These are phyloP conservation scores for Colletotrichum somersetense DNA, from an alignment of 2,329 filamentous ascomycete species.

Conservation along the genomic window DNA sequence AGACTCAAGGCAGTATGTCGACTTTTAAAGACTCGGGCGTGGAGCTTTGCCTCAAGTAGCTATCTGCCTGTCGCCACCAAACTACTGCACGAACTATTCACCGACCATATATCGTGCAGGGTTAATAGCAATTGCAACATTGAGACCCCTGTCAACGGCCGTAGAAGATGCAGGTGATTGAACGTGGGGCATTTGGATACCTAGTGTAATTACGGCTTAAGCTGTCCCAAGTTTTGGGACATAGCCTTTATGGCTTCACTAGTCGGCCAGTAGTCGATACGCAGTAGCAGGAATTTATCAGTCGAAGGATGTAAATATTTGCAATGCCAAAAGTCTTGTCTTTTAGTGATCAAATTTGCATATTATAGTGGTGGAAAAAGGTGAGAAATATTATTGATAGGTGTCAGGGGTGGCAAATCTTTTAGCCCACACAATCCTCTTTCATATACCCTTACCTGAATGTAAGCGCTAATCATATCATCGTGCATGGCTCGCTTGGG, in stretches of 20 bases:
- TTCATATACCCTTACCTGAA: background rate
- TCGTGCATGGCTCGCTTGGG: background rate
- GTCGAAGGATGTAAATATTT: background rate
- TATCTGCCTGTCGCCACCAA: background rate
- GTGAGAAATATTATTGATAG: background rate
- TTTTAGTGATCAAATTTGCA: background rate
- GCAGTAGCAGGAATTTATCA: background rate
- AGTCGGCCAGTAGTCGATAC: background rate
- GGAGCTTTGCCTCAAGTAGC: too few species aligned
- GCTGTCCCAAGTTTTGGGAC: background rate
- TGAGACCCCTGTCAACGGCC: background rate
- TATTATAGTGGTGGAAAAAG: background rate
- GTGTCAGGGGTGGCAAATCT: background rate
- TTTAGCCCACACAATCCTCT: background rate
- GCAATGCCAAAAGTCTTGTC: background rate
- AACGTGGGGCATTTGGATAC: background rate
- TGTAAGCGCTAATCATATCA: conserved; percentile 26
- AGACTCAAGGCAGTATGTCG: background rate
- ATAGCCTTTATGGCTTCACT: too few species aligned
- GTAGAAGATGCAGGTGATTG: background rate
- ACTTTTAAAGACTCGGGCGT: conserved; percentile 4
- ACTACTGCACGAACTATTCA: background rate
- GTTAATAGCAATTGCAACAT: background rate
- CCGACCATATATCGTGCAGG: conserved; percentile 5
- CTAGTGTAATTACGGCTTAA: background rate